Base-by-base conservation (phyloP, 208 protist species). In the Plasmodiophora brassicae region DNA sequence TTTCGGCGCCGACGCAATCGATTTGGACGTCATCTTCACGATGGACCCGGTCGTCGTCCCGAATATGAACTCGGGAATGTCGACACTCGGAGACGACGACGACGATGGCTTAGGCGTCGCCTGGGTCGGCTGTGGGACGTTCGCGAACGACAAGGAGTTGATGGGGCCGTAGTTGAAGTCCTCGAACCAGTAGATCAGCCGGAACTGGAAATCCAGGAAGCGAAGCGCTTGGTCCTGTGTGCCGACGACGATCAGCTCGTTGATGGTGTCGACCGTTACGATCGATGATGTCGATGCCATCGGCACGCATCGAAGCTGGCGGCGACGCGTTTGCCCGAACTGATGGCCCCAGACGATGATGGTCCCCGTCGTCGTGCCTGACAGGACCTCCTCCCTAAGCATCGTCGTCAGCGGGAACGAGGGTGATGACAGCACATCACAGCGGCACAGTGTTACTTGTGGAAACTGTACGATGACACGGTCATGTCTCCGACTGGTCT, bases 141-240 rank as follows among this genome's bases (percentile, higher is more conserved):
- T 28, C 0, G 86, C 94, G 87, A 97, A 96, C 87, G 95, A 96
- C 85, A 98, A 90, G 46, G 95, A 97, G 54, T 94, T 95, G 84
- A 98, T 94, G 0, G 96, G 94, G 0, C 96, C 96, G 45, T 92
- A 94, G 88, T 96, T 95, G 35, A 98, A 92, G 71, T 97, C 95
- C 86, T 98, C 96, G 88, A 97, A 98, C 96, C 96, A 98, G 65
- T 95, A 95, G 20, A 96, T 94, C 25, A 97, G 90, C 5, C 96
- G 91, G 45, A 98, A 93, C 89, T 97, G 95, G 20, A 88, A 88
- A 89, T 98, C 96, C 46, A 97, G 95, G 86, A 98, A 98, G 84
- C 95, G 94, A 25, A 98, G 95, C 86, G 94, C 92, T n/a, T 96
- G 96, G 88, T 98, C 96, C 86, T 95, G 93, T 72, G 95, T 95